Percentiles rank a stretch among this genome's conserved stretches.
These are phyloP conservation scores for Rhynchospora pubera DNA, from an alignment of 176 grass and related monocot genomes.

Conservation along the genomic window DNA sequence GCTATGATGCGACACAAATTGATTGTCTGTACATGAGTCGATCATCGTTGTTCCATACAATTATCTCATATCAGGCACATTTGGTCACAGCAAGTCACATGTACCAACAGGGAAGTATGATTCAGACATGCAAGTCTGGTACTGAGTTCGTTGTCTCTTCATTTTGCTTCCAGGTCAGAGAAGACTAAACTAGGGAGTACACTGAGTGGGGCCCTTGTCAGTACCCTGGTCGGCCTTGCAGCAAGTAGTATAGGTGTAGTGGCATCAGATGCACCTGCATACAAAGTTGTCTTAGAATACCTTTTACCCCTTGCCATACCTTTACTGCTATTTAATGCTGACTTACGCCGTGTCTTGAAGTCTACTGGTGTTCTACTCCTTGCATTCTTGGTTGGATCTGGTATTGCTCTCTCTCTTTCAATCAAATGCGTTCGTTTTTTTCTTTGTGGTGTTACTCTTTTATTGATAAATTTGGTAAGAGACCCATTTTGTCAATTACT, in stretches of 20 bases:
- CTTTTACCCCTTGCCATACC: slow-evolving; percentile 58
- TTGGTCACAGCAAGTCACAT: background rate
- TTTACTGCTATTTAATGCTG: slow-evolving; percentile 59
- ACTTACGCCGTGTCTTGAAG: slow-evolving; percentile 46
- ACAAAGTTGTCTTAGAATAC: slow-evolving; percentile 52
- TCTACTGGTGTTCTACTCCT: slow-evolving; percentile 52
- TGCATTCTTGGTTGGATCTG: slow-evolving; percentile 64
- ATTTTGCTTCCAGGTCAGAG: slow-evolving; percentile 27
- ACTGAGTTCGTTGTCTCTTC: background rate
- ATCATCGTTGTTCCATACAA: background rate
- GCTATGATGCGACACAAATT: background rate
- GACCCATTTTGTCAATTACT: background rate
- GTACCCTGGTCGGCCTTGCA: slow-evolving; percentile 48
- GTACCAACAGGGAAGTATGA: background rate
- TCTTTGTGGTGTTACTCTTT: background rate
- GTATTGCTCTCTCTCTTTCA: background rate
- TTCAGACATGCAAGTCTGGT: background rate
- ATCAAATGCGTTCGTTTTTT: background rate
- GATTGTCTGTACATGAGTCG: background rate
- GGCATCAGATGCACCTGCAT: slow-evolving; percentile 51
- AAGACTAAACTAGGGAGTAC: slow-evolving; percentile 47
- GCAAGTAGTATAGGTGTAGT: slow-evolving; percentile 56
- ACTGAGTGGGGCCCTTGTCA: slow-evolving; percentile 57
- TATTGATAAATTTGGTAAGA: background rate
- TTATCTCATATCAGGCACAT: background rate